Percentiles rank a stretch among this genome's conserved stretches.
phyloP scores from a whole-genome alignment of 345 rosid genomes.

The Sapria himalayana region DNA sequence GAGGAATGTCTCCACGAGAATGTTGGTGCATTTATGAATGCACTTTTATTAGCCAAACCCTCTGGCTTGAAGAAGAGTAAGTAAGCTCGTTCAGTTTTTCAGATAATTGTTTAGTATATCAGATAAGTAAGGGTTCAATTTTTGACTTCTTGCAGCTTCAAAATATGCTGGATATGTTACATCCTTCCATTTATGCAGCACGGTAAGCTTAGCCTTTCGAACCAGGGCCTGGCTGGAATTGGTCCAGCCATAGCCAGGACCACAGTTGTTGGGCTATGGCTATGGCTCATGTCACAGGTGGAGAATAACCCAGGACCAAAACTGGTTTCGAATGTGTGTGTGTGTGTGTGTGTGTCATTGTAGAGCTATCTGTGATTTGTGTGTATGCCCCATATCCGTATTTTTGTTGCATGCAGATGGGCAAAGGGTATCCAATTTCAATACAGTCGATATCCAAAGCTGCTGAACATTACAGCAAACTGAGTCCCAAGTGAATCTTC shows the following conservation, averaged over 20 bases:
- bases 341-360: no score
- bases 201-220: constrained; percentile 53
- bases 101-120: no score
- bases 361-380: no score
- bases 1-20: constrained; percentile 69
- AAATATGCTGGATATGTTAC: constrained; percentile 61
- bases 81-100: no score
- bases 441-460: constrained; percentile 91
- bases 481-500: constrained; percentile 24
- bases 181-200: constrained; percentile 18
- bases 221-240: no score
- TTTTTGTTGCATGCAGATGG: constrained; percentile 67
- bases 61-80: constrained; percentile 89
- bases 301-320: no score
- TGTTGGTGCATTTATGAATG: constrained; percentile 77
- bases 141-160: constrained; percentile 35
- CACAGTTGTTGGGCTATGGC: no score
- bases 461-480: constrained; percentile 51
- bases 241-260: no score
- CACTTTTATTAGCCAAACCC: constrained; percentile 80
- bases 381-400: no score
- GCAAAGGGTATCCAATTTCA: constrained; percentile 57
- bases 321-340: no score
- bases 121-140: no score
- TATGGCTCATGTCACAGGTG: no score